Evolutionary conservation across 148 eudicot genomes (phyloP), one percentile per base, ranked within the genome.

Genomic region (Selenicereus undatus): DNA sequence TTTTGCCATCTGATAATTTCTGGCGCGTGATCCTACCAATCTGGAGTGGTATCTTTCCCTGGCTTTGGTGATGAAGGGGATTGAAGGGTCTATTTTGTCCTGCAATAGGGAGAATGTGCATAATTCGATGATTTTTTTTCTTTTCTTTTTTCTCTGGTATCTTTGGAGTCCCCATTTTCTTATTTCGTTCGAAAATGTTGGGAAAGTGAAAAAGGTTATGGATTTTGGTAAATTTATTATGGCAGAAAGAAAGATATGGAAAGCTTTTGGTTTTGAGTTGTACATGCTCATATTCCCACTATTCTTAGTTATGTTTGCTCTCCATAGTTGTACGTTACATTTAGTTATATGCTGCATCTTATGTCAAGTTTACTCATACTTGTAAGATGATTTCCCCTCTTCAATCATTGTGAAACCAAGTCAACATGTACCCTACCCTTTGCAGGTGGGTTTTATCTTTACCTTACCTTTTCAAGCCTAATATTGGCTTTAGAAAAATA

Each of bases 21-120:
- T 66, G 71, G 71, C 16, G 5, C 3, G 13, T 39, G 75, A 36
- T 21, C 50, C 51, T 22, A 10, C 26, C n/a, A 42, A 36, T 42
- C 14, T 9, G 27, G 29, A 42, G 75, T 39, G 24, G 52, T 72
- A 22, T 35, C 74, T 35, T 71, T 71, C 22, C 74, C 21, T 35
- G 74, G 74, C 74, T 36, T 35, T 71, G 74, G 35, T 72, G 75
- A 72, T 42, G 48, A 36, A 71, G 22, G 74, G 48, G 74, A 18
- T 32, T 26, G 75, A 72, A 27, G 26, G 50, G 14, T 72, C 68
- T 42, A 42, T 72, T 72, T 36, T 72, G 75, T 42, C 35, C 12
- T 72, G 51, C 71, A 66, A 66, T 27, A 66, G 22, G 71, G 71
- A 66, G 71, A 39, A 66, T 66, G 71, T 66, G 71, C 71, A 66